A percentile compares a stretch with the other conserved stretches of the same genome.
Evolutionary conservation across 1,284 basidiomycete genomes (phyloP).

Genomic region (Hymenochaete sp.): DNA sequence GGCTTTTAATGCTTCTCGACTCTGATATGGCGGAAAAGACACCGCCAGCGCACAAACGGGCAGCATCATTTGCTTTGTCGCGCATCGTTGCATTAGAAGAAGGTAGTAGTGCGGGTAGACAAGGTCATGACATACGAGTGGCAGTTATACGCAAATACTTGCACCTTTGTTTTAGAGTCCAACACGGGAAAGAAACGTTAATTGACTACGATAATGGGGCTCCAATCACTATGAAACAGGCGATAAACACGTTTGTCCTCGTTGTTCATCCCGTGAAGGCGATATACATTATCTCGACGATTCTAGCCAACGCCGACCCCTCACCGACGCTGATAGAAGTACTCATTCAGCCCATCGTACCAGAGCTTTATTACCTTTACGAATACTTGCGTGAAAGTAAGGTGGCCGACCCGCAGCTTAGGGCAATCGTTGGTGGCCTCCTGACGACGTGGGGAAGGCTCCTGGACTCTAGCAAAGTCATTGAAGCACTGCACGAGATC

Average conservation of each 20-base stretch:
- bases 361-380: slow-evolving; percentile 58
- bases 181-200: no score
- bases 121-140: no score
- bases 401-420: slow-evolving; percentile 53
- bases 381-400: slow-evolving; percentile 44
- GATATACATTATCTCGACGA: slow-evolving; percentile 40
- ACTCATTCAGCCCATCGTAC: slow-evolving; percentile 60
- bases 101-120: no score
- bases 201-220: no score
- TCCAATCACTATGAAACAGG: slow-evolving; percentile 20
- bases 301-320: slow-evolving; percentile 71
- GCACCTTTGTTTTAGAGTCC: no score
- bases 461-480: slow-evolving; percentile 42
- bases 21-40: slow-evolving; percentile 23
- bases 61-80: slow-evolving; percentile 60
- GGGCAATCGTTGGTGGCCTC: slow-evolving; percentile 49
- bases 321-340: slow-evolving; percentile 57
- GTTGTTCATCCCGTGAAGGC: slow-evolving; percentile 30
- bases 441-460: slow-evolving; percentile 70
- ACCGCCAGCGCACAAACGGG: slow-evolving; percentile 44
- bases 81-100: slow-evolving; percentile 55
- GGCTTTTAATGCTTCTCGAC: slow-evolving; percentile 42
- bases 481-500: slow-evolving; percentile 53
- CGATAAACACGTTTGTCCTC: no score
- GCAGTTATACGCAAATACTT: no score